Conservation (phyloP, 2,329 filamentous ascomycete genomes). For the Lomentospora prolificans region DNA sequence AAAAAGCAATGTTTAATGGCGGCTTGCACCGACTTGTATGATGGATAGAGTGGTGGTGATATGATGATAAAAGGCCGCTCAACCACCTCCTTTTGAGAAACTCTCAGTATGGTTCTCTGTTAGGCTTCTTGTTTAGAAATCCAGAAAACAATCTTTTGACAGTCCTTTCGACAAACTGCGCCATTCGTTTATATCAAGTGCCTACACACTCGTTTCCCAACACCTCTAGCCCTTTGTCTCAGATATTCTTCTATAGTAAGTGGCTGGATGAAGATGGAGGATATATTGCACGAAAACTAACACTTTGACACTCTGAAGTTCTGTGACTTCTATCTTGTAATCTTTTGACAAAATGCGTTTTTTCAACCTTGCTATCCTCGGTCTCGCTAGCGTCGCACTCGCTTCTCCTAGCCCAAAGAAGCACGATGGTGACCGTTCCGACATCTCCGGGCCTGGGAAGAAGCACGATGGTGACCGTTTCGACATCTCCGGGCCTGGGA, state of each 20-base stretch:
- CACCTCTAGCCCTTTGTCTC: background rate
- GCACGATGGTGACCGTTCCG: too few species aligned
- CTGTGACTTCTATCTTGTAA: too few species aligned
- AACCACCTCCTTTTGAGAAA: background rate
- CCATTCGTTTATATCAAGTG: background rate
- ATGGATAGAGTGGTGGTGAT: too few species aligned
- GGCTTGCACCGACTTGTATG: too few species aligned
- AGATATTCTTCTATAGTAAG: background rate
- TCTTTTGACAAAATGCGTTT: too few species aligned
- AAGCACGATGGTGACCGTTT: background rate
- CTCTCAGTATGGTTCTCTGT: background rate
- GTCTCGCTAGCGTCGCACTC: background rate
- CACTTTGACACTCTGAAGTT: too few species aligned
- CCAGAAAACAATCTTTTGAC: background rate
- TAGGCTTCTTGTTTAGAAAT: background rate
- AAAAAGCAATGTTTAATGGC: too few species aligned
- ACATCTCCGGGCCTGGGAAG: background rate
- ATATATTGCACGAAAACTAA: too few species aligned
- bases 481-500: background rate
- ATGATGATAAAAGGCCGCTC: too few species aligned
- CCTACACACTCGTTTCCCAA: background rate
- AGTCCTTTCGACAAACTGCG: background rate
- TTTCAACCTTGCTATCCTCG: conserved; percentile 7
- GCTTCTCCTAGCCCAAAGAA: background rate
- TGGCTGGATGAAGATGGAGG: background rate